A percentile compares a stretch with the other conserved stretches of the same genome.
These are phyloP conservation scores for Colletotrichum noveboracense DNA, from an alignment of 2,329 filamentous ascomycete species.

Conservation along the genomic window DNA sequence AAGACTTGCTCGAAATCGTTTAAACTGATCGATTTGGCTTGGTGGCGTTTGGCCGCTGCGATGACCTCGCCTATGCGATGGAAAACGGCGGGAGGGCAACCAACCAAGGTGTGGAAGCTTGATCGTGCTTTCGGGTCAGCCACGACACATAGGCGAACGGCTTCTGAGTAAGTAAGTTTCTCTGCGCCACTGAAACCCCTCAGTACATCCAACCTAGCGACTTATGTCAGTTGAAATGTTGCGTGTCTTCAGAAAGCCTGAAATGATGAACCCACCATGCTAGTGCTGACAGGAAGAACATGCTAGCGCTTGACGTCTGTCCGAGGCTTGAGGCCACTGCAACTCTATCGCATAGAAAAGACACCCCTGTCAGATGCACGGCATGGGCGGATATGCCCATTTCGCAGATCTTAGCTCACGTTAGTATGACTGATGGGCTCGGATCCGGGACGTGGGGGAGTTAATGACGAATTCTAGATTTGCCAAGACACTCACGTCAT, in stretches of 20 bases:
- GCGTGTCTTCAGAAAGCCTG: background rate
- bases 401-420: constrained; percentile 28
- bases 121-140: constrained; percentile 23
- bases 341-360: constrained; percentile 30
- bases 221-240: background rate
- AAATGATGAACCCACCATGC: constrained; percentile 24
- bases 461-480: background rate
- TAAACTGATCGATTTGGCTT: background rate
- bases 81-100: constrained; percentile 31
- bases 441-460: background rate
- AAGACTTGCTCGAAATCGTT: constrained; percentile 22
- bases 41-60: constrained; percentile 24
- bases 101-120: constrained; percentile 29
- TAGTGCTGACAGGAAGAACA: constrained; percentile 29
- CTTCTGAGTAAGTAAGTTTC: constrained; percentile 30
- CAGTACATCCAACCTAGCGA: constrained; percentile 30
- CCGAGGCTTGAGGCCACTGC: constrained; percentile 15
- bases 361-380: constrained; percentile 30
- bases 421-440: background rate
- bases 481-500: constrained; percentile 25
- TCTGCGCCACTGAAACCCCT: constrained; percentile 34
- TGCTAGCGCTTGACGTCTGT: constrained; percentile 21
- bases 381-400: constrained; percentile 30
- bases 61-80: constrained; percentile 28
- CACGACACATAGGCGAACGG: constrained; percentile 27